Conservation (phyloP, 768 basidiomycete genomes). For the Gyrodon lividus region DNA sequence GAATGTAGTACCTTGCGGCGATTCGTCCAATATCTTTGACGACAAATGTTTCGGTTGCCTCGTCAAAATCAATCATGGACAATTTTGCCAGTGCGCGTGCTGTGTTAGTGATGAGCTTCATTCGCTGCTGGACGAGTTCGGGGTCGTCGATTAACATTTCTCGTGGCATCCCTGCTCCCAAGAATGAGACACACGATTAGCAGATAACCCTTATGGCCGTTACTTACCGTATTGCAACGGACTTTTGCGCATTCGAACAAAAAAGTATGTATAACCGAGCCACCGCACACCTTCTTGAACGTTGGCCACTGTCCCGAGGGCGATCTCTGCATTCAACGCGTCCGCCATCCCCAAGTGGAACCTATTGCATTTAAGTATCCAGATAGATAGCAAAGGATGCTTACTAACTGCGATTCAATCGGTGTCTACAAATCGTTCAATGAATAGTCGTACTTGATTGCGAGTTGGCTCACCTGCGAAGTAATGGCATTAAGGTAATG, state of each 20-base stretch:
- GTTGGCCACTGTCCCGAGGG: conserved; percentile 90
- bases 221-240: conserved; percentile 78
- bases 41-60: conserved; percentile 52
- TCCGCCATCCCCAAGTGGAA: conserved; percentile 87
- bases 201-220: not conserved
- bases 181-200: conserved; percentile 4
- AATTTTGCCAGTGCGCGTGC: conserved; percentile 65
- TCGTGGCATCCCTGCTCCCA: conserved; percentile 63
- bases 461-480: conserved; percentile 60
- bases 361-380: conserved; percentile 33
- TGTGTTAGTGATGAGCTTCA: conserved; percentile 62
- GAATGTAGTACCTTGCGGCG: conserved; percentile 95
- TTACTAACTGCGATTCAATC: conserved; percentile 87
- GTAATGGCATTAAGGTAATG: conserved; percentile 89
- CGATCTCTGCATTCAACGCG: conserved; percentile 91
- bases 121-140: conserved; percentile 65
- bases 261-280: conserved; percentile 96
- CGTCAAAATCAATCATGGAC: conserved; percentile 82
- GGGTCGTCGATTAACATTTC: conserved; percentile 71
- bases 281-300: conserved; percentile 86
- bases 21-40: conserved; percentile 94
- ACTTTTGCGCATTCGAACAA: conserved; percentile 91
- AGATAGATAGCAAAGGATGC: not conserved
- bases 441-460: not conserved
- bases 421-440: conserved; percentile 57